A percentile compares a stretch with the other conserved stretches of the same genome.
Evolutionary conservation across 148 eudicot genomes (phyloP).

Genomic region (Polygonum maritimum): DNA sequence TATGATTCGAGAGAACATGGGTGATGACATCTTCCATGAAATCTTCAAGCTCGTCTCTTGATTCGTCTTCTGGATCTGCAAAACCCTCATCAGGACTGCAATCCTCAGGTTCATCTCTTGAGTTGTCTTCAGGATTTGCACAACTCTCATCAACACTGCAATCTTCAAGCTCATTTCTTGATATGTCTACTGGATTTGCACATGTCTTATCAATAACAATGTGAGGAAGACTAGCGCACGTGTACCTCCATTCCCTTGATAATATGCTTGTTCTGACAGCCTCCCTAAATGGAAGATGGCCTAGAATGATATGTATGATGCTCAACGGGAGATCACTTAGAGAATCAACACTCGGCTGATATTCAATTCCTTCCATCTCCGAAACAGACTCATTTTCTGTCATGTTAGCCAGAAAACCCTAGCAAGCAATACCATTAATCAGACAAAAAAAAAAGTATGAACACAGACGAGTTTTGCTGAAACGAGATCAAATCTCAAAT

Average conservation of each 20-base stretch:
- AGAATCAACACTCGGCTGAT: background rate
- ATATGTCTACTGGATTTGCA: conserved; percentile 14
- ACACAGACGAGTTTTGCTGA: background rate
- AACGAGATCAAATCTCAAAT: too few species aligned
- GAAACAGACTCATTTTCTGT: too few species aligned
- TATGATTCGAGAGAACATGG: conserved; percentile 28
- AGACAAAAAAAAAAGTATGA: too few species aligned
- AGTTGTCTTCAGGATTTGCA: too few species aligned
- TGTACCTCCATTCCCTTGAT: conserved; percentile 48
- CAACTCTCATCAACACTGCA: background rate
- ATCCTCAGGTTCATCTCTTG: too few species aligned
- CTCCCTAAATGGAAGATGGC: conserved; percentile 10
- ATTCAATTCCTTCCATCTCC: too few species aligned
- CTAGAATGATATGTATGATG: background rate
- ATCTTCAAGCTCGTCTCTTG: conserved; percentile 11
- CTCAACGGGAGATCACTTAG: background rate
- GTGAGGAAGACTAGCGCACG: conserved; percentile 40
- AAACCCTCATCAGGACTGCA: too few species aligned
- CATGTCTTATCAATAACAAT: conserved; percentile 37
- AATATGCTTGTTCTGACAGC: conserved; percentile 47
- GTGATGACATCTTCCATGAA: conserved; percentile 22
- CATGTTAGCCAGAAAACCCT: too few species aligned
- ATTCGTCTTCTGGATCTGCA: too few species aligned
- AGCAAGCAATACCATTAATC: too few species aligned
- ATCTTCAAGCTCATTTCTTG: conserved; percentile 10